A percentile compares a stretch with the other conserved stretches of the same genome.
Conservation (phyloP, 2,329 filamentous ascomycete genomes). For the Nothopassalora personata region DNA sequence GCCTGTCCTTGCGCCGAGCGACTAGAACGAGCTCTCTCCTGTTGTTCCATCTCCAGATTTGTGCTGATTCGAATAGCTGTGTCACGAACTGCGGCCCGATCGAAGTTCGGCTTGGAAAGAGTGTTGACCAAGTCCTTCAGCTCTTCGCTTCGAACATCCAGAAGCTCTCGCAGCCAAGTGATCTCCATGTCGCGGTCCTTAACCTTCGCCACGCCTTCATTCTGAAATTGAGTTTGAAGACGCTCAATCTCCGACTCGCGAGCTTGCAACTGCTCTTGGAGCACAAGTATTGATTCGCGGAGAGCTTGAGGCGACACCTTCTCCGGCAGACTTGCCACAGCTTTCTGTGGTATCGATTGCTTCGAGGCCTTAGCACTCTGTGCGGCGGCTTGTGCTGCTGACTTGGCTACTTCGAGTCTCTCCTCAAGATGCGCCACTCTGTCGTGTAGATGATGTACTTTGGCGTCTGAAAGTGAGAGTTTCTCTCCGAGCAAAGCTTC, state of each 20-base stretch:
- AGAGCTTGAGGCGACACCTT: conserved; percentile 92
- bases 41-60: conserved; percentile 96
- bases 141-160: conserved; percentile 85
- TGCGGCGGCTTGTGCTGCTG: conserved; percentile 77
- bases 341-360: conserved; percentile 28
- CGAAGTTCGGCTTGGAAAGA: conserved; percentile 65
- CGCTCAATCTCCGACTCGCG: conserved; percentile 86
- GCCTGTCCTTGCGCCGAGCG: conserved; percentile 25
- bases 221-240: conserved; percentile 72
- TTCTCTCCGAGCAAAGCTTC: conserved; percentile 78
- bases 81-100: conserved; percentile 75
- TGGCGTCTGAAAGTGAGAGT: conserved; percentile 74
- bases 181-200: conserved; percentile 93
- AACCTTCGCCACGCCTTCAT: conserved; percentile 73
- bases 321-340: conserved; percentile 55
- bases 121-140: conserved; percentile 84
- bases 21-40: conserved; percentile 79
- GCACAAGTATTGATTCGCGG: conserved; percentile 88
- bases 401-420: conserved; percentile 82
- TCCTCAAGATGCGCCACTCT: conserved; percentile 81
- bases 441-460: conserved; percentile 79
- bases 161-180: conserved; percentile 85
- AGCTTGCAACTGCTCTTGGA: conserved; percentile 94
- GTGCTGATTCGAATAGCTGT: conserved; percentile 88
- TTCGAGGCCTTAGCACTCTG: conserved; percentile 49